Percentiles rank a stretch among this genome's conserved stretches.
Conservation (phyloP, 2,329 filamentous ascomycete species). For the Clarireedia paspali region DNA sequence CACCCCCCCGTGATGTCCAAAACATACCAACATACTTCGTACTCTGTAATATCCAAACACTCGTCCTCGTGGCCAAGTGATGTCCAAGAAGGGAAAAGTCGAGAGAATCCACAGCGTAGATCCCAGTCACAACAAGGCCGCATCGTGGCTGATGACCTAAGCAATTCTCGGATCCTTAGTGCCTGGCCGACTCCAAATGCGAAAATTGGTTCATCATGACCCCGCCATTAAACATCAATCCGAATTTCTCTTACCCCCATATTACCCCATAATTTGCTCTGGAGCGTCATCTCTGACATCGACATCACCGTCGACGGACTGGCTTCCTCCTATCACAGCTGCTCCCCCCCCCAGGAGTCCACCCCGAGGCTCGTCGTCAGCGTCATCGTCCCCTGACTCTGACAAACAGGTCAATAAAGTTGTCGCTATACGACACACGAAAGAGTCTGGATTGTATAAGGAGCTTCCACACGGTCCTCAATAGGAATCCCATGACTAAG, state of each 20-base stretch:
- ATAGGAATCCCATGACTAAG: constrained; percentile 23
- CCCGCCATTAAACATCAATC: background rate
- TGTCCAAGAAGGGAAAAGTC: no score
- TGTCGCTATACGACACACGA: background rate
- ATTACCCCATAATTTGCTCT: background rate
- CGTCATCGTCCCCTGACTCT: constrained; percentile 8
- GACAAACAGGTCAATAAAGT: constrained; percentile 10
- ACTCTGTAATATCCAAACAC: no score
- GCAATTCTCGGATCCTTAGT: no score
- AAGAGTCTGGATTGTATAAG: background rate
- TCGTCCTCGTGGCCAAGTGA: no score
- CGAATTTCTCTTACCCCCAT: background rate
- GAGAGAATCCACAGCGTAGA: no score
- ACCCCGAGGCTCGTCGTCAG: background rate
- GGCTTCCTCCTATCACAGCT: background rate
- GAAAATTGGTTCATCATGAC: background rate
- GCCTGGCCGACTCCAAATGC: background rate
- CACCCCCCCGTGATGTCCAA: no score
- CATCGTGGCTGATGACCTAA: no score
- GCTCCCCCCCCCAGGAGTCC: no score
- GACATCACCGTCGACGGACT: background rate
- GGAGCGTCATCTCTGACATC: background rate
- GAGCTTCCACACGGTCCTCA: background rate
- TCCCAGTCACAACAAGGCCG: no score
- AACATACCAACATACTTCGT: no score